These are phyloP conservation scores for Annulohypoxylon truncatum DNA, from an alignment of 2,329 filamentous ascomycete species.

Conservation along the genomic window DNA sequence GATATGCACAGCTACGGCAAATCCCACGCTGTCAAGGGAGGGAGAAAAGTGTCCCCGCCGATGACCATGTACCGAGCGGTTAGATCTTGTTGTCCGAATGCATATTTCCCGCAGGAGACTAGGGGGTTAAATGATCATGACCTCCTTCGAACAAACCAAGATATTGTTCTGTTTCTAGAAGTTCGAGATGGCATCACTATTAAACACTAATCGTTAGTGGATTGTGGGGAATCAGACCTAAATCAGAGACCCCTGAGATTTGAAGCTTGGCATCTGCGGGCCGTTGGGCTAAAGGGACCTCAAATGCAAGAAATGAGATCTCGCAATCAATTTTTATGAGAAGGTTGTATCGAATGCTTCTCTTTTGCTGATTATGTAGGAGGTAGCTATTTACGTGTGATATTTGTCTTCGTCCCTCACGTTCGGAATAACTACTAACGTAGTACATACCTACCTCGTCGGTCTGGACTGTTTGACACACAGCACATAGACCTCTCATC, in stretches of 20 bases:
- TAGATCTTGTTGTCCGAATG: not conserved
- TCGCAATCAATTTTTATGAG: not conserved
- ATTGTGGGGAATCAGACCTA: conserved; percentile 13
- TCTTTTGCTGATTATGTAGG: not conserved
- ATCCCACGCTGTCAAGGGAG: not conserved
- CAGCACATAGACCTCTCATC: not conserved
- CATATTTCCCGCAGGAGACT: not conserved
- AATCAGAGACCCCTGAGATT: conserved; percentile 11
- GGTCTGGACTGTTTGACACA: not conserved
- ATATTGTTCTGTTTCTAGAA: not conserved
- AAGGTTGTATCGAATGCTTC: not conserved
- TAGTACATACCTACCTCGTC: not conserved
- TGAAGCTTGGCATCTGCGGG: conserved; percentile 26
- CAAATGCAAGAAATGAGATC: too few species aligned
- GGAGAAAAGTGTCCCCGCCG: not conserved
- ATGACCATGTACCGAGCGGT: conserved; percentile 13
- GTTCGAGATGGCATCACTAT: conserved; percentile 1
- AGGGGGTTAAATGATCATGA: not conserved
- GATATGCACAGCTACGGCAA: not conserved
- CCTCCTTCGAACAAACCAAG: not conserved
- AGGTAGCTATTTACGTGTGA: not conserved
- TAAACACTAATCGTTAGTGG: not conserved
- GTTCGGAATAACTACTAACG: not conserved
- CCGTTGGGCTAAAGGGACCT: not conserved
- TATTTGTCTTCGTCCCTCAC: not conserved